These are phyloP conservation scores for Clitopilus hobsonii DNA, from an alignment of 768 basidiomycete species.

Conservation along the genomic window DNA sequence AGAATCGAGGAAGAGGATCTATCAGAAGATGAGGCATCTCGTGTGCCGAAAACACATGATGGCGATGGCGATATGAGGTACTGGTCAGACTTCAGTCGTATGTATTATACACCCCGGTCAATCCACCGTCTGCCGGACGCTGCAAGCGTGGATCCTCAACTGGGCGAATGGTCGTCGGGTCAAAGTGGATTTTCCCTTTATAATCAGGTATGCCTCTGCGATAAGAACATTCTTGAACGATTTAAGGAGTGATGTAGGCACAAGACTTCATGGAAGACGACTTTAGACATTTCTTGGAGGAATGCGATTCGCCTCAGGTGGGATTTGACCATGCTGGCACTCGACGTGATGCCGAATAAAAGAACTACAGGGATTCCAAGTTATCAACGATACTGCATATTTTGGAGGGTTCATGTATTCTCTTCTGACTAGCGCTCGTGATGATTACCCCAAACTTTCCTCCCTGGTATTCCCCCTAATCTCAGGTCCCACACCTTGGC, in stretches of 20 bases:
- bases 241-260: slow-evolving; percentile 33
- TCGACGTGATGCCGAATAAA: not conserved
- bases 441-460: slow-evolving; percentile 65
- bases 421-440: slow-evolving; percentile 56
- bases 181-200: slow-evolving; percentile 47
- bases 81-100: slow-evolving; percentile 68
- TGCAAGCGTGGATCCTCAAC: slow-evolving; percentile 46
- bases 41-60: slow-evolving; percentile 5
- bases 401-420: slow-evolving; percentile 66
- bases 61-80: slow-evolving; percentile 34
- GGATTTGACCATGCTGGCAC: not conserved
- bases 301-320: slow-evolving; percentile 74
- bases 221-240: not conserved
- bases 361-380: slow-evolving; percentile 56
- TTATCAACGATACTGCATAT: slow-evolving; percentile 52
- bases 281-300: slow-evolving; percentile 65
- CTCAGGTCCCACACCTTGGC: slow-evolving; percentile 34
- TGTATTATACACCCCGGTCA: slow-evolving; percentile 61
- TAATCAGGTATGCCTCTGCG: slow-evolving; percentile 40
- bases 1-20: slow-evolving; percentile 23
- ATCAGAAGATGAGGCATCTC: slow-evolving; percentile 8
- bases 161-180: slow-evolving; percentile 54
- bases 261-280: slow-evolving; percentile 65
- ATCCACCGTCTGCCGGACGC: slow-evolving; percentile 60
- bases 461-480: slow-evolving; percentile 53